phyloP scores from a whole-genome alignment of 768 basidiomycete genomes.

The Mycena chlorophos region DNA sequence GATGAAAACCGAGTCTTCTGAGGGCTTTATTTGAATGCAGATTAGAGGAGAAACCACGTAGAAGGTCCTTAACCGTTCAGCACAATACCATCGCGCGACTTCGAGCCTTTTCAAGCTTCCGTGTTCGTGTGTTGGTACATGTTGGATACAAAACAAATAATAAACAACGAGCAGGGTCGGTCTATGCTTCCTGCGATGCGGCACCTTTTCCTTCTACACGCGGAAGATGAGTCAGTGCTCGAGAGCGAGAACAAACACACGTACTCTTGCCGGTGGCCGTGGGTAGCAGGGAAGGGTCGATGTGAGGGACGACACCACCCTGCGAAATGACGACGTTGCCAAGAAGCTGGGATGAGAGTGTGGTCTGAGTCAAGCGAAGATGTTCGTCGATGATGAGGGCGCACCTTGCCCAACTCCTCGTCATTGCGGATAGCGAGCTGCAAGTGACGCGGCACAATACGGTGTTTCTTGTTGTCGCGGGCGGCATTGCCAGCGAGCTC shows the following conservation, averaged over 20 bases:
- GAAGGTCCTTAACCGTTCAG: too few relatives aligned
- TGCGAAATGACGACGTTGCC: conserved; percentile 88
- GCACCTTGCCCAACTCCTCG: conserved; percentile 51
- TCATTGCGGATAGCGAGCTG: conserved; percentile 93
- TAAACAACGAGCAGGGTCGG: neutral
- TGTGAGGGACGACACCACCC: conserved; percentile 78
- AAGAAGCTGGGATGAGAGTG: conserved; percentile 75
- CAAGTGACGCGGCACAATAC: conserved; percentile 91
- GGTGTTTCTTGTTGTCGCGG: conserved; percentile 84
- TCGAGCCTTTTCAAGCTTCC: too few relatives aligned
- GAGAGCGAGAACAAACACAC: neutral
- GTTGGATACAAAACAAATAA: too few relatives aligned
- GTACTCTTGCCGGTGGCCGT: neutral
- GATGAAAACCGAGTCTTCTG: too few relatives aligned
- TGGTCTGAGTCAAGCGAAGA: neutral
- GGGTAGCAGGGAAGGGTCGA: conserved; percentile 33
- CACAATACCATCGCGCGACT: too few relatives aligned
- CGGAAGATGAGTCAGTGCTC: neutral
- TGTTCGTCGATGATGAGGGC: neutral
- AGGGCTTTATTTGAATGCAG: too few relatives aligned
- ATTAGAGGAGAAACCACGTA: too few relatives aligned
- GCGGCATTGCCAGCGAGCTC: conserved; percentile 89
- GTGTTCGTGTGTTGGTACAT: too few relatives aligned
- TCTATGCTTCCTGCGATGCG: neutral
- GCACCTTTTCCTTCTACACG: neutral